Evolutionary conservation across 2,329 filamentous ascomycete species (phyloP).

Genomic region (Exophiala sp.): DNA sequence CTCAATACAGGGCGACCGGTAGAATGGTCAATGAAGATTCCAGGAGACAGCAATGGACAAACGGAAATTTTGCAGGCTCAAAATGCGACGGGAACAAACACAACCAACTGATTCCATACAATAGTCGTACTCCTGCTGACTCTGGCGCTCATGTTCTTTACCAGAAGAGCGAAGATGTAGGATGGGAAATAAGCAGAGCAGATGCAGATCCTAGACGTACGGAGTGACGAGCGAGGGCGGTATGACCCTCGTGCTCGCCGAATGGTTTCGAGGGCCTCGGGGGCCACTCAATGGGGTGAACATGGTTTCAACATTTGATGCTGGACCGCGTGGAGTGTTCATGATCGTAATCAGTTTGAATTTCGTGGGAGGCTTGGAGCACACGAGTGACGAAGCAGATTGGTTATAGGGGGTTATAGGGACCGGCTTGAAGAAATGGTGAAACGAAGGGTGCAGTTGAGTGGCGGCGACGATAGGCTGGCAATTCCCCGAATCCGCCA

Average conservation of each 20-base stretch:
- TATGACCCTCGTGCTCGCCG: background rate
- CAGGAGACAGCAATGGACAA: background rate
- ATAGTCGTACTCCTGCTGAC: too few relatives aligned
- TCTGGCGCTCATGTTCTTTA: background rate
- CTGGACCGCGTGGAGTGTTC: background rate
- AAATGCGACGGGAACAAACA: background rate
- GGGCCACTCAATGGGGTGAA: background rate
- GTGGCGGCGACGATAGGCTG: slow-evolving; percentile 14
- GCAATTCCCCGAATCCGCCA: slow-evolving; percentile 2
- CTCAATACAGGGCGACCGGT: background rate
- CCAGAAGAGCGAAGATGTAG: background rate
- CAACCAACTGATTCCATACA: too few relatives aligned
- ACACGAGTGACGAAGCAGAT: slow-evolving; percentile 5
- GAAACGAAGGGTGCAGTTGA: slow-evolving; percentile 16
- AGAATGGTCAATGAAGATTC: background rate
- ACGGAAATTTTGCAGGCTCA: background rate
- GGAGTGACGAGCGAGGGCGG: background rate
- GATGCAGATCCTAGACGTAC: background rate
- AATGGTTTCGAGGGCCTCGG: background rate
- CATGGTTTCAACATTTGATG: slow-evolving; percentile 10
- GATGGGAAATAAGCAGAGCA: background rate
- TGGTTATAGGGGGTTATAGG: slow-evolving; percentile 2
- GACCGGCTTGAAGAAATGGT: slow-evolving; percentile 3
- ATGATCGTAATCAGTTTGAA: background rate
- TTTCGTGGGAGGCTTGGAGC: background rate